phyloP scores from a whole-genome alignment of 2,329 filamentous ascomycete species.

The Tolypocladium endophyticum region DNA sequence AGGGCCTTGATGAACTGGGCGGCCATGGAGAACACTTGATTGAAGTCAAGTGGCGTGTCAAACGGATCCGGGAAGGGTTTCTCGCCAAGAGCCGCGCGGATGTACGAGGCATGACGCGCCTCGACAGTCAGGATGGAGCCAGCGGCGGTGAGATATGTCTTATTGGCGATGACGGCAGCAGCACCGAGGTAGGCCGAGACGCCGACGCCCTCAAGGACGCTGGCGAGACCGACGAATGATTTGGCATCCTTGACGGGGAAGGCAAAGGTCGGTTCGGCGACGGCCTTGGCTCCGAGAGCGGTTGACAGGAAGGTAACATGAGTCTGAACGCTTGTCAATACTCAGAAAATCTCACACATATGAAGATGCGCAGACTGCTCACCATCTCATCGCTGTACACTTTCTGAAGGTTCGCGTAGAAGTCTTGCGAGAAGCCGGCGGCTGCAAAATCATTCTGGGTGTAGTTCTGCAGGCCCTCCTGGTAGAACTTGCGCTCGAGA shows the following conservation, averaged over 20 bases:
- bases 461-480: constrained; percentile 47
- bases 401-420: constrained; percentile 47
- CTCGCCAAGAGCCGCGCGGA: constrained; percentile 38
- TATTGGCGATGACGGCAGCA: constrained; percentile 46
- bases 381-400: constrained; percentile 41
- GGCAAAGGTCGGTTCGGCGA: constrained; percentile 43
- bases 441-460: constrained; percentile 37
- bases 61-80: constrained; percentile 48
- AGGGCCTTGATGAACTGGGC: constrained; percentile 50
- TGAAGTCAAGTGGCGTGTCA: constrained; percentile 46
- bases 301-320: neutral
- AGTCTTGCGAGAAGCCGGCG: constrained; percentile 37
- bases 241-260: constrained; percentile 50
- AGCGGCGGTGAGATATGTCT: constrained; percentile 47
- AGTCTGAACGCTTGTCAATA: neutral
- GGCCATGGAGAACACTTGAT: constrained; percentile 55
- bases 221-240: constrained; percentile 48
- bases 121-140: constrained; percentile 55
- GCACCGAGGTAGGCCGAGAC: constrained; percentile 56
- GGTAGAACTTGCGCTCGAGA: constrained; percentile 54
- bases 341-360: no score
- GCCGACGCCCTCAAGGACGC: constrained; percentile 54
- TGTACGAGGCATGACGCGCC: constrained; percentile 50
- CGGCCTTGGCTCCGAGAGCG: constrained; percentile 33
- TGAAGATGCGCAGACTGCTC: neutral